Conservation (phyloP, 1,284 basidiomycete species). For the Sporisorium exsertum region DNA sequence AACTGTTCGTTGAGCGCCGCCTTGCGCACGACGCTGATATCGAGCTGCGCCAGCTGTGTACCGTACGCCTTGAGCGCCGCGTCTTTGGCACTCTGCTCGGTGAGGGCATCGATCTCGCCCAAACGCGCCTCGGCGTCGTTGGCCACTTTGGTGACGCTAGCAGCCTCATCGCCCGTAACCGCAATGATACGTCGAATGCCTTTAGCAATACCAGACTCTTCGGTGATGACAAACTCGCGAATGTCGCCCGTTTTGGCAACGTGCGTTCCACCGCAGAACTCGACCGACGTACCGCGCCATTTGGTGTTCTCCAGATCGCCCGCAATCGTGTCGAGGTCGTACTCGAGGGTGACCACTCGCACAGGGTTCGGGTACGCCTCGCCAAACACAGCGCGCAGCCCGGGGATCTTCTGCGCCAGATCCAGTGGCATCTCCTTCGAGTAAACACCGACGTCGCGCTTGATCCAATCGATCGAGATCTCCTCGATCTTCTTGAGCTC, state of each 20-base stretch:
- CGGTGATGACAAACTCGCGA: slow-evolving; percentile 91
- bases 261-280: slow-evolving; percentile 99
- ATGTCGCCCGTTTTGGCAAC: slow-evolving; percentile 95
- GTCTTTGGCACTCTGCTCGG: slow-evolving; percentile 84
- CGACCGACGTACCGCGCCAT: slow-evolving; percentile 90
- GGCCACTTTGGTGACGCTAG: slow-evolving; percentile 80
- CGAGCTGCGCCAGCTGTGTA: slow-evolving; percentile 88
- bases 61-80: slow-evolving; percentile 83
- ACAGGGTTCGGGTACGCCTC: slow-evolving; percentile 98
- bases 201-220: slow-evolving; percentile 97
- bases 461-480: slow-evolving; percentile 89
- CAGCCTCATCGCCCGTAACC: slow-evolving; percentile 92
- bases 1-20: slow-evolving; percentile 82
- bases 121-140: slow-evolving; percentile 78
- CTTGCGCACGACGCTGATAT: slow-evolving; percentile 88
- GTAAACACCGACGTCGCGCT: slow-evolving; percentile 86
- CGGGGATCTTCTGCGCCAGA: slow-evolving; percentile 86
- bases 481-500: slow-evolving; percentile 87
- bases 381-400: slow-evolving; percentile 94
- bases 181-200: slow-evolving; percentile 94
- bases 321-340: slow-evolving; percentile 85
- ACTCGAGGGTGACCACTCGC: slow-evolving; percentile 90
- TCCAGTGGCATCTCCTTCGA: slow-evolving; percentile 87
- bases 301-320: slow-evolving; percentile 86
- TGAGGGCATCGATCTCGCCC: slow-evolving; percentile 76